Base-by-base conservation (phyloP, 352 stramenopile genomes). In the Globisporangium emineosum region DNA sequence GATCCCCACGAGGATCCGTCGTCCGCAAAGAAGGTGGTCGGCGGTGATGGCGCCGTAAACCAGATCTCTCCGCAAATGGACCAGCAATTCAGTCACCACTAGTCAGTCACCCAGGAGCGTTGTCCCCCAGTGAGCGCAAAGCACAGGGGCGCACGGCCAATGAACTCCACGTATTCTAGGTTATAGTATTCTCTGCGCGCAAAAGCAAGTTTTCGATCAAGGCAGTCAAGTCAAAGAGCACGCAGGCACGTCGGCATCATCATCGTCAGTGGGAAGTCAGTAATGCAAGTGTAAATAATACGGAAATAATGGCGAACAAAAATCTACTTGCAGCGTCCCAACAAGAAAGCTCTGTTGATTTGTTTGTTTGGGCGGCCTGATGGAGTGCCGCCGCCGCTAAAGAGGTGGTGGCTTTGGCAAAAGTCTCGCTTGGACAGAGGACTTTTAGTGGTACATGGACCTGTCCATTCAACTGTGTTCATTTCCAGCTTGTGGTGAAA, bases 41-140 rank as follows among this genome's bases (percentile, higher is more conserved):
- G 12, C 30, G 45, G 30, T 35, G 23, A 13, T 9, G 47, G 15
- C 15, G 21, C 13, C 19, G 12, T 21, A 25, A 30, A 50, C 49
- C 21, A 58, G 32, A 23, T 59, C 25, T 13, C 25, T 19, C 33
- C 58, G 5, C 29, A 57, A 27, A 8, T 56, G 21, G 32, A 58
- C 25, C 47, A 40, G 58, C 58, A 64, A 23, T 51, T 45, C 19
- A 57, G 47, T 30, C 33, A 64, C 3, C 58, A 64, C 29, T 57
- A 64, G 58, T 35, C 54, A 47, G 21, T 21, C 30, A 25, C 10
- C 12, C 1, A 4, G 21, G 32, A 19, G 23, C 4, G n/a, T 10
- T 29, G 47, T 10, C 21, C 8, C 10, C 12, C 21, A 2, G 8
- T 21, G 13, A 23, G 49, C 49, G 49, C 13, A 55, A 33, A 12